A percentile compares a stretch with the other conserved stretches of the same genome.
phyloP scores from a whole-genome alignment of 108 stramenopile species.

The Cyclotella atomus region DNA sequence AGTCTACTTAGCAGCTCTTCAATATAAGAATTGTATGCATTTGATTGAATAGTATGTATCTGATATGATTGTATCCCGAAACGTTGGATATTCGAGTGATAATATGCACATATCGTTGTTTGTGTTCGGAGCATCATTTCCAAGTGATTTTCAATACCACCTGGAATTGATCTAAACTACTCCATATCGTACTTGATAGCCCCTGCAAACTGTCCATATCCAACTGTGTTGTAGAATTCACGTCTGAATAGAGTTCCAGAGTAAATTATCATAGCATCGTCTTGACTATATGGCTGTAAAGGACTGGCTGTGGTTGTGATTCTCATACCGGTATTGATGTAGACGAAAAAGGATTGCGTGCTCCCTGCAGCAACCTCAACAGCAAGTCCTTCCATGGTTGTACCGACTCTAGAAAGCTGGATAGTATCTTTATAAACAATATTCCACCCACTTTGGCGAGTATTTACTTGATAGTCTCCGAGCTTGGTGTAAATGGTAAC shows the following conservation, averaged over 20 bases:
- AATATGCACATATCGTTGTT: no score
- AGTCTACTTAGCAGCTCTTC: no score
- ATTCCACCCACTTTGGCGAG: not conserved
- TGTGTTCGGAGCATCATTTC: no score
- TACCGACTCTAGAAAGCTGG: not conserved
- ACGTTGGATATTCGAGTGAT: no score
- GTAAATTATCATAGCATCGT: not conserved
- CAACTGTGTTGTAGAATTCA: not conserved
- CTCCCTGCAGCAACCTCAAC: not conserved
- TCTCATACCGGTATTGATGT: not conserved
- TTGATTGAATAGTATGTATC: no score
- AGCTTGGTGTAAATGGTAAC: not conserved
- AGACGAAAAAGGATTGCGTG: slow-evolving; percentile 6
- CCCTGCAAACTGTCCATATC: slow-evolving; percentile 5
- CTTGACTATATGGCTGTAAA: not conserved
- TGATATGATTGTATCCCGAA: no score
- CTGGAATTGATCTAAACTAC: no score
- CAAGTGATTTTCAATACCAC: no score
- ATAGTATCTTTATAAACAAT: not conserved
- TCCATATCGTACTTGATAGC: not conserved
- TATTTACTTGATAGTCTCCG: not conserved
- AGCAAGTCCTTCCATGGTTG: not conserved
- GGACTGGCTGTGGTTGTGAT: not conserved
- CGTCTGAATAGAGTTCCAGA: not conserved
- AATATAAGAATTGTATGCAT: no score